Percentiles rank a stretch among this genome's conserved stretches.
phyloP scores from a whole-genome alignment of 2,329 filamentous ascomycete species.

The Apiospora arundinis region DNA sequence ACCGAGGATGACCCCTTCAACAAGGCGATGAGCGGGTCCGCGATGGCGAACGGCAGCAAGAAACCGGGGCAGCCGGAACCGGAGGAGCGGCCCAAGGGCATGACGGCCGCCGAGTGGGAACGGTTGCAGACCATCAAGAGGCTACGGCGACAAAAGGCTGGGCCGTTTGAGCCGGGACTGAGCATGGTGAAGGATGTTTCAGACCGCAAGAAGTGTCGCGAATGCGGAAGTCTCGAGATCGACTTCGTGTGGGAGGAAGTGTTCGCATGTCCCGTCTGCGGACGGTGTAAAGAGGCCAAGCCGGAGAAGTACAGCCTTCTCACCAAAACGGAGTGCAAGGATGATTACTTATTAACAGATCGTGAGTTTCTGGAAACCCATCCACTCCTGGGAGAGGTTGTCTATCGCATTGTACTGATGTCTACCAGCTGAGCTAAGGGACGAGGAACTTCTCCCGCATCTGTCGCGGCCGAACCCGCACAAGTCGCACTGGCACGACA shows the following conservation, averaged over 20 bases:
- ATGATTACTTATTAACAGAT: slow-evolving; percentile 95
- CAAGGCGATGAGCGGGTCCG: slow-evolving; percentile 68
- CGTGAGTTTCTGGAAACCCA: slow-evolving; percentile 55
- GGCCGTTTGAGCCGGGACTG: slow-evolving; percentile 89
- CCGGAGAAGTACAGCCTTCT: slow-evolving; percentile 94
- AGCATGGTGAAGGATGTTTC: slow-evolving; percentile 71
- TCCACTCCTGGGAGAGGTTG: too few species aligned
- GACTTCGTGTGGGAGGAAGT: slow-evolving; percentile 95
- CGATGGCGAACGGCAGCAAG: slow-evolving; percentile 39
- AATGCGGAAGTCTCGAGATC: slow-evolving; percentile 85
- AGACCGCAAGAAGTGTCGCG: slow-evolving; percentile 76
- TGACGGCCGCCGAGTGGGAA: slow-evolving; percentile 94
- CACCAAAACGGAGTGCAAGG: slow-evolving; percentile 94
- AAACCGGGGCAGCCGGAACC: slow-evolving; percentile 35
- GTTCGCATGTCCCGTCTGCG: slow-evolving; percentile 78
- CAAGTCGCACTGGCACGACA: slow-evolving; percentile 95
- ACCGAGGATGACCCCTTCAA: slow-evolving; percentile 91
- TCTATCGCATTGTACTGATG: background rate
- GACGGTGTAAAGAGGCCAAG: slow-evolving; percentile 82
- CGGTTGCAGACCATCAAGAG: slow-evolving; percentile 76
- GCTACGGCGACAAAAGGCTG: slow-evolving; percentile 74
- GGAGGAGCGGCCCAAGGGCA: slow-evolving; percentile 79
- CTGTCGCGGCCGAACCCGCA: slow-evolving; percentile 92
- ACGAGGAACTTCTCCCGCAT: slow-evolving; percentile 84
- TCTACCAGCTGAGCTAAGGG: slow-evolving; percentile 81